Percentiles rank a stretch among this genome's conserved stretches.
phyloP scores from a whole-genome alignment of 2,329 filamentous ascomycete genomes.

The Xylariaceae sp. region DNA sequence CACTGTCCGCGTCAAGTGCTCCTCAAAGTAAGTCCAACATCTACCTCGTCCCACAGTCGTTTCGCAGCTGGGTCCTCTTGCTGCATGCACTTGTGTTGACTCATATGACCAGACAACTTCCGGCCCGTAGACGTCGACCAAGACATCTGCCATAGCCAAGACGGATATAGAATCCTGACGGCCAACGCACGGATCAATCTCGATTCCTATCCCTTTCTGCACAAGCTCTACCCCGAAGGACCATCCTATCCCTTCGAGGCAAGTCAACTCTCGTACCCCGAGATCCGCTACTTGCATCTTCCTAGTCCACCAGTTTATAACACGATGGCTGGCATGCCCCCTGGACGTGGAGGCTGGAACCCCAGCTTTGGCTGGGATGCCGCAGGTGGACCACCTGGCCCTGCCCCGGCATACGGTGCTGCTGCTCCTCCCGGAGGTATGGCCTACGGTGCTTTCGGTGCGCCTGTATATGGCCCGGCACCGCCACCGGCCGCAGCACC shows the following conservation, averaged over 20 bases:
- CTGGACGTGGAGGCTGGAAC: conserved; percentile 21
- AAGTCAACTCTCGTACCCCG: too few species aligned
- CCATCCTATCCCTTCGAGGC: neutral
- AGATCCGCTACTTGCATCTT: too few species aligned
- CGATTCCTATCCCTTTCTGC: conserved; percentile 2
- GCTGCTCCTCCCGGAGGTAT: neutral
- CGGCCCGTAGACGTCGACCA: too few species aligned
- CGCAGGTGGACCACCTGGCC: conserved; percentile 15
- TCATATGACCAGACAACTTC: too few species aligned
- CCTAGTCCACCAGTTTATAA: neutral
- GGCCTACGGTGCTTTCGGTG: neutral
- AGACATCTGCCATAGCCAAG: conserved; percentile 1
- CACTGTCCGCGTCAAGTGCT: too few species aligned
- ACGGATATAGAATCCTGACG: conserved; percentile 9
- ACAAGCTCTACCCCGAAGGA: neutral
- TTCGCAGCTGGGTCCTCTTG: too few species aligned
- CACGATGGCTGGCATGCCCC: conserved; percentile 16
- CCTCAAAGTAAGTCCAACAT: too few species aligned
- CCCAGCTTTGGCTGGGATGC: conserved; percentile 24
- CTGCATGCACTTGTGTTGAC: neutral
- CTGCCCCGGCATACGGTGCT: neutral
- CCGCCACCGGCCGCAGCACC: conserved; percentile 1
- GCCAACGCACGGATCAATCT: conserved; percentile 1
- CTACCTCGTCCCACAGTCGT: too few species aligned
- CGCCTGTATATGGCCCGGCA: neutral